phyloP scores from a whole-genome alignment of 768 basidiomycete species.

The Serendipita sp. region DNA sequence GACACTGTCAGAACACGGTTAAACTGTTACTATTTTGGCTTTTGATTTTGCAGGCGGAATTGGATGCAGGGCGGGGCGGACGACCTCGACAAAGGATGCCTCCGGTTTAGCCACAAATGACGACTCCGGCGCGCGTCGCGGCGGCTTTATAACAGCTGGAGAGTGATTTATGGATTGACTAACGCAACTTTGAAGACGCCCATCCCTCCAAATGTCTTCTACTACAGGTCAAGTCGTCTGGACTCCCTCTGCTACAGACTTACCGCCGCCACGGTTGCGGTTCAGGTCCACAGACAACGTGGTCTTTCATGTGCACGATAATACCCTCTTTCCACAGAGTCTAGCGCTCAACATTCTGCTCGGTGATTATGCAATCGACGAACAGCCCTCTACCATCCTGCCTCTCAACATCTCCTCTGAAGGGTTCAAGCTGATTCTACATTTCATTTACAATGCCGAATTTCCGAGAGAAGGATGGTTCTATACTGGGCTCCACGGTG shows the following conservation, averaged over 20 bases:
- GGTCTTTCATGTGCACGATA: background rate
- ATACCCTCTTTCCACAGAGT: conserved; percentile 1
- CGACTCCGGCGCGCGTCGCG: no score
- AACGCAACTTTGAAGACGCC: no score
- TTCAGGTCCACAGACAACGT: background rate
- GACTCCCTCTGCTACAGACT: background rate
- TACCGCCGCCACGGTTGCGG: background rate
- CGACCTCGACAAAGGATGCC: no score
- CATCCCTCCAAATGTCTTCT: background rate
- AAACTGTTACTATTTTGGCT: no score
- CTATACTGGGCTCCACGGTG: background rate
- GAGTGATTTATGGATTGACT: no score
- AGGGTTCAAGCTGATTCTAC: background rate
- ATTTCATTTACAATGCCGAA: conserved; percentile 1
- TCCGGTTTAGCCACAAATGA: no score
- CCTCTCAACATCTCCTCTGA: background rate
- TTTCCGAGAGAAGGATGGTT: background rate
- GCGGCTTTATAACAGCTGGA: no score
- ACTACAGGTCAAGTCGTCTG: background rate
- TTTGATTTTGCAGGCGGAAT: no score
- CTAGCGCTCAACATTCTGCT: background rate
- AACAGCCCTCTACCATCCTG: background rate
- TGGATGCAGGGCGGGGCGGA: no score
- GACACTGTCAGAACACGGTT: no score
- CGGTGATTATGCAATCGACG: background rate